phyloP scores from a whole-genome alignment of 1,139 yeast species.

The Geotrichum restrictum region DNA sequence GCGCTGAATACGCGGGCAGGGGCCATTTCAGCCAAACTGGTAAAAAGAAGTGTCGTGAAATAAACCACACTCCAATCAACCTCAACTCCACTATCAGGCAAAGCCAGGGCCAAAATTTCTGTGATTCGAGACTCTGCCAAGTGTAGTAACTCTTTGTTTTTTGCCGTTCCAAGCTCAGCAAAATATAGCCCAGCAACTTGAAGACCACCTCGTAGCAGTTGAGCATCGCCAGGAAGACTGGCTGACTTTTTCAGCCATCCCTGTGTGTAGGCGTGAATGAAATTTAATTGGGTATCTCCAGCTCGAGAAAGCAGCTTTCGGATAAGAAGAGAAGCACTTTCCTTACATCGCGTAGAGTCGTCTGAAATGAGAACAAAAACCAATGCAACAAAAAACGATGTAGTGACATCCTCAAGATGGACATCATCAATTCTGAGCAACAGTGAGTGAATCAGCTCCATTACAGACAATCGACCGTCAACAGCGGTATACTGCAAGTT shows the following conservation, averaged over 20 bases:
- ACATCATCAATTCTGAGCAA: slow-evolving; percentile 63
- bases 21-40: slow-evolving; percentile 30
- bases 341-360: slow-evolving; percentile 75
- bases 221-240: slow-evolving; percentile 46
- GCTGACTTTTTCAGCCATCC: slow-evolving; percentile 57
- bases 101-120: slow-evolving; percentile 27
- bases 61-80: slow-evolving; percentile 74
- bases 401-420: slow-evolving; percentile 54
- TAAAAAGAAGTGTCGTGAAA: slow-evolving; percentile 55
- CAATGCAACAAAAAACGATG: slow-evolving; percentile 79
- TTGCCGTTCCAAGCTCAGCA: slow-evolving; percentile 45
- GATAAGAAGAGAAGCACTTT: slow-evolving; percentile 69
- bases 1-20: slow-evolving; percentile 37
- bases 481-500: slow-evolving; percentile 83
- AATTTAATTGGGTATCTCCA: slow-evolving; percentile 42
- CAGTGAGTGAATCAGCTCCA: slow-evolving; percentile 77
- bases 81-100: slow-evolving; percentile 26
- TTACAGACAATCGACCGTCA: slow-evolving; percentile 82
- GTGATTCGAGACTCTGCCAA: slow-evolving; percentile 27
- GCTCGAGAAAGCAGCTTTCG: slow-evolving; percentile 54
- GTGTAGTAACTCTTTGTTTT: slow-evolving; percentile 23
- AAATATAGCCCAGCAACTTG: slow-evolving; percentile 66
- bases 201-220: slow-evolving; percentile 72
- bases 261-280: slow-evolving; percentile 55
- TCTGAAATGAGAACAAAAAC: slow-evolving; percentile 77